These are phyloP conservation scores for Phragmites australis DNA, from an alignment of 176 grass and related monocot species.

Conservation along the genomic window DNA sequence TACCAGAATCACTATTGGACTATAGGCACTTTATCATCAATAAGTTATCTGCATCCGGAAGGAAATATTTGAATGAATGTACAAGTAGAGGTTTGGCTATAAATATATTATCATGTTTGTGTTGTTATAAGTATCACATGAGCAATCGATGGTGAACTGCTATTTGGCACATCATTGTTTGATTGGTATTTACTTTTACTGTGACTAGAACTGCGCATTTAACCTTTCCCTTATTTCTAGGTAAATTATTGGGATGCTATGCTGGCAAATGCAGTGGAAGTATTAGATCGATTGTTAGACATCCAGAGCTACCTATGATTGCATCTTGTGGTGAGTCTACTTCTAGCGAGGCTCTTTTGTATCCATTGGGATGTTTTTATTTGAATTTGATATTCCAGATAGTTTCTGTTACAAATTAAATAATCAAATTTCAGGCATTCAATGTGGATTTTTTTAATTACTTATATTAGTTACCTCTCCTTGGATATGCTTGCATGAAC, in stretches of 20 bases:
- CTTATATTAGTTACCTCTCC: not conserved
- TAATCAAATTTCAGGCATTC: not conserved
- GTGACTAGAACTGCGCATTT: not conserved
- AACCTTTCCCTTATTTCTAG: constrained; percentile 31
- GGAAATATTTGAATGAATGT: not conserved
- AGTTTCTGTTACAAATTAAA: not conserved
- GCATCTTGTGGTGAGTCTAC: constrained; percentile 85
- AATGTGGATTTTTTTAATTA: not conserved
- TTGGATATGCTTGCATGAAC: constrained; percentile 26
- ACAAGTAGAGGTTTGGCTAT: not conserved
- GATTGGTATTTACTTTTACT: not conserved
- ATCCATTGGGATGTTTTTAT: not conserved
- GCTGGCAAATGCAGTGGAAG: constrained; percentile 94
- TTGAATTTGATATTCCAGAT: not conserved
- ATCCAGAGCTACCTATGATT: constrained; percentile 78
- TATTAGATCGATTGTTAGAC: constrained; percentile 90
- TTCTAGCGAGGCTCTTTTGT: constrained; percentile 8
- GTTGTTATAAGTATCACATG: not conserved
- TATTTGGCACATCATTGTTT: too few species aligned
- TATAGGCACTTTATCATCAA: not conserved
- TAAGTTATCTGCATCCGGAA: not conserved
- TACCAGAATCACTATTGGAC: too few species aligned
- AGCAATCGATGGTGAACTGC: not conserved
- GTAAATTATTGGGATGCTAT: constrained; percentile 88
- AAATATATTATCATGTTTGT: not conserved